Evolutionary conservation across 1,284 basidiomycete genomes (phyloP).

Genomic region (Ustilago sp.): DNA sequence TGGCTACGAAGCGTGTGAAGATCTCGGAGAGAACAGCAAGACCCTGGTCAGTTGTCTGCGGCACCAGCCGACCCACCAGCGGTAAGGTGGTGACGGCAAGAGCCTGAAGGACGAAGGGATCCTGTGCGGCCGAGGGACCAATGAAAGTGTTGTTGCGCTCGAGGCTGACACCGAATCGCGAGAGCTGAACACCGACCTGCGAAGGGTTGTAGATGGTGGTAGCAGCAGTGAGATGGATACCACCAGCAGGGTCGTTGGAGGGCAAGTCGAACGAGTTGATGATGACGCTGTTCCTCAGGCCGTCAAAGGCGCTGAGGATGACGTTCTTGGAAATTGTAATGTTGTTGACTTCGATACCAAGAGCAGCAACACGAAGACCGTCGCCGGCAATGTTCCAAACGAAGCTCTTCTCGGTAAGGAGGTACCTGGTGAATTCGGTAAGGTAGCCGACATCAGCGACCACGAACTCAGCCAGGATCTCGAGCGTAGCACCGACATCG

Average conservation of each 20-base stretch:
- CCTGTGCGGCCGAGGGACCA: slow-evolving; percentile 74
- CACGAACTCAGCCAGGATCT: slow-evolving; percentile 75
- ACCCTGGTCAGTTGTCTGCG: slow-evolving; percentile 74
- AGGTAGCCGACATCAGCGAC: slow-evolving; percentile 76
- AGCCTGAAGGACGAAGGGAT: slow-evolving; percentile 75
- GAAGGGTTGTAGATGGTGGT: slow-evolving; percentile 79
- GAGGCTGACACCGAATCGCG: slow-evolving; percentile 76
- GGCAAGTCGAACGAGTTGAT: slow-evolving; percentile 81
- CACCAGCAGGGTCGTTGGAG: slow-evolving; percentile 79
- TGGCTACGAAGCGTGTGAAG: slow-evolving; percentile 81
- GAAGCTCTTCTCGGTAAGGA: slow-evolving; percentile 79
- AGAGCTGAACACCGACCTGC: slow-evolving; percentile 80
- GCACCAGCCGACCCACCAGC: slow-evolving; percentile 77
- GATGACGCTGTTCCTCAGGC: slow-evolving; percentile 76
- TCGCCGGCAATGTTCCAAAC: slow-evolving; percentile 80
- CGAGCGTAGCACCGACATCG: slow-evolving; percentile 77
- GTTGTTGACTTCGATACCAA: slow-evolving; percentile 72
- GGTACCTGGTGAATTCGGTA: slow-evolving; percentile 77
- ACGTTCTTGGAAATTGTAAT: slow-evolving; percentile 77
- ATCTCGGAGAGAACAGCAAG: slow-evolving; percentile 76
- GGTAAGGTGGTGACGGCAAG: slow-evolving; percentile 74
- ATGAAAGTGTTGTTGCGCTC: slow-evolving; percentile 75
- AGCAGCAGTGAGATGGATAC: slow-evolving; percentile 78
- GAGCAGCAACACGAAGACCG: slow-evolving; percentile 75
- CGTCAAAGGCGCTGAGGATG: slow-evolving; percentile 79